Evolutionary conservation across 805 yeast genomes (phyloP), one percentile per base, ranked within the genome.

Genomic region (Barnettozyma populi): DNA sequence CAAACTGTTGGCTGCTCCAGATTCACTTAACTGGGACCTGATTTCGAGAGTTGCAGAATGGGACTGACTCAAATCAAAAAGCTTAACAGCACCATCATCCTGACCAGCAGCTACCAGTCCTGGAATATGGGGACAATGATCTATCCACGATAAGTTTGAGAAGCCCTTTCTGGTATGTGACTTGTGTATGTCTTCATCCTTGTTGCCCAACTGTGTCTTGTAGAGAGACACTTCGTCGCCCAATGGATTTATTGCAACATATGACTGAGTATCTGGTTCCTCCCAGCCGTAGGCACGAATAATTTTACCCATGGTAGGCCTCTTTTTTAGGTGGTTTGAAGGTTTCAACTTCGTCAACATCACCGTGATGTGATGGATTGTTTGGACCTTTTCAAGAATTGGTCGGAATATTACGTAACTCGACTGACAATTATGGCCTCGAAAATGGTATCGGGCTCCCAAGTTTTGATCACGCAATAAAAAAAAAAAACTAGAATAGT

Each of bases 61-160:
- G n/a, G 62, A 50, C 31, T 64, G 55, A 4, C 73, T 66, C 16
- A 86, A 73, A 61, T 88, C 85, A 53, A 86, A 80, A 0, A 86
- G 59, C 41, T 79, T 72, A 2, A 86, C 75, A 18, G 69, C 68
- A 0, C 96, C 96, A 57, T 79, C 82, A 50, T 80, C 72, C 44
- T 84, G 86, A 2, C 96, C 96, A 18, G 82, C 84, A 8, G 84
- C 88, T 1, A 80, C 75, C 43, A 83, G 60, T 1, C 94, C 94
- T 5, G 71, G 68, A 36, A 70, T 69, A 3, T 64, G 56, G 2
- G 73, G 64, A 5, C 89, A 82, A 61, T 82, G 84, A 23, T 84
- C 79, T 34, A 81, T 63, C 59, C 90, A 82, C 46, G 80, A 84
- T 44, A 87, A 77, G 50, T 75, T 76, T 32, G 80, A 85, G 60